phyloP scores from a whole-genome alignment of 2,329 filamentous ascomycete genomes.

The Boeremia lycopersici region DNA sequence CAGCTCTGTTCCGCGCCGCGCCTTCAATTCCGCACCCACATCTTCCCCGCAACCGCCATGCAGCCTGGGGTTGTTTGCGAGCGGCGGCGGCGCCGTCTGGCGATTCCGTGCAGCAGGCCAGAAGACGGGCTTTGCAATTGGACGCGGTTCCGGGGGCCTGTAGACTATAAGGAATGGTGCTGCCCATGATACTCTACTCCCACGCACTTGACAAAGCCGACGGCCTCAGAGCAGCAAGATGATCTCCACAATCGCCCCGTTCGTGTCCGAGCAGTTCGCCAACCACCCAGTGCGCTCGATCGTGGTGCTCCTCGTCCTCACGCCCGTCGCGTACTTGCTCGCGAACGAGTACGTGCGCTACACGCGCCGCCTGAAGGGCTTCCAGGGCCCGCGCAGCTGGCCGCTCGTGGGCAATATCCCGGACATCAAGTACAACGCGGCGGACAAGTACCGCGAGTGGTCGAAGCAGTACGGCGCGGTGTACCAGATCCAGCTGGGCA shows the following conservation, averaged over 20 bases:
- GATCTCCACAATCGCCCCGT: conserved; percentile 37
- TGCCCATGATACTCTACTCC: background rate
- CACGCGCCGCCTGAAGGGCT: conserved; percentile 45
- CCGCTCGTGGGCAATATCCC: conserved; percentile 52
- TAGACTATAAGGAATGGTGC: conserved; percentile 9
- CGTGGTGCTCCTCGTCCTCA: conserved; percentile 29
- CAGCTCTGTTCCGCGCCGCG: conserved; percentile 16
- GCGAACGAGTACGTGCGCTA: conserved; percentile 47
- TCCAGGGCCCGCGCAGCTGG: conserved; percentile 48
- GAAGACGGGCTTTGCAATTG: background rate
- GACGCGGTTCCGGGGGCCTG: conserved; percentile 1
- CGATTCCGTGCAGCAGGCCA: background rate
- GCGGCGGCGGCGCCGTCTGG: background rate
- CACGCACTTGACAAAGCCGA: background rate
- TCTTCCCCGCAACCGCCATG: conserved; percentile 22
- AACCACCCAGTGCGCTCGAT: conserved; percentile 35
- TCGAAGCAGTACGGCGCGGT: conserved; percentile 49
- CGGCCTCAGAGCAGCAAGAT: conserved; percentile 15
- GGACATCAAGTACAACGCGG: conserved; percentile 51
- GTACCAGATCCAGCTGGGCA: conserved; percentile 55
- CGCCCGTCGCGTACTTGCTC: conserved; percentile 44
- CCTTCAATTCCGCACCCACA: conserved; percentile 24
- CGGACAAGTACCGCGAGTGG: conserved; percentile 53
- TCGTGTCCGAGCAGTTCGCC: conserved; percentile 29
- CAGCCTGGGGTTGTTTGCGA: background rate